Evolutionary conservation across 2,329 filamentous ascomycete genomes (phyloP).

Genomic region (Capronia coronata): DNA sequence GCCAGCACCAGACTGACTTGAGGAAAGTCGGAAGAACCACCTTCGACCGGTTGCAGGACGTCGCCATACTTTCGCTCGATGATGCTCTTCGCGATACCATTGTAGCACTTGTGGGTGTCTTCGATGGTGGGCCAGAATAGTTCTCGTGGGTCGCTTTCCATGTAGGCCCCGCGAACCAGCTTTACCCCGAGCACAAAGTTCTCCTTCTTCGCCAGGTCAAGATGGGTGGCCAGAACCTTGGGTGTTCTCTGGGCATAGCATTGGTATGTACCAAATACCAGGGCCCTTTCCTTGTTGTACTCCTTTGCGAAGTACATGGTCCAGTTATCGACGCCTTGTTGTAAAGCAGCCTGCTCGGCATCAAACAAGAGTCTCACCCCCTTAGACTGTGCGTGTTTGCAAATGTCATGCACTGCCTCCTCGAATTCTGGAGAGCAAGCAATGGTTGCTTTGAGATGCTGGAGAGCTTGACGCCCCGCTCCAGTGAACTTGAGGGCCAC

Average conservation of each 20-base stretch:
- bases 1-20: constrained; percentile 64
- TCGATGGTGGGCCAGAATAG: constrained; percentile 66
- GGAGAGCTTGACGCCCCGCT: constrained; percentile 66
- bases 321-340: constrained; percentile 75
- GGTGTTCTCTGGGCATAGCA: constrained; percentile 64
- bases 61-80: constrained; percentile 57
- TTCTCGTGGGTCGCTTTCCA: constrained; percentile 62
- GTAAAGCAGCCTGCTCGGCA: constrained; percentile 74
- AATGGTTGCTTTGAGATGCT: constrained; percentile 56
- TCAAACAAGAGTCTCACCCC: constrained; percentile 74
- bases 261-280: constrained; percentile 77
- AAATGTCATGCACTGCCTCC: constrained; percentile 66
- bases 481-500: constrained; percentile 73
- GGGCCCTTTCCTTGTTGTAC: constrained; percentile 64
- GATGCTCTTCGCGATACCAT: constrained; percentile 62
- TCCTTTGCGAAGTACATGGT: constrained; percentile 67
- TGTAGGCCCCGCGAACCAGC: constrained; percentile 68
- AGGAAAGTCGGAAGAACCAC: constrained; percentile 46
- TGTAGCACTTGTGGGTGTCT: constrained; percentile 65
- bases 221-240: constrained; percentile 52
- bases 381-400: constrained; percentile 61
- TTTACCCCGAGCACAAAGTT: constrained; percentile 66
- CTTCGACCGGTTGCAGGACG: constrained; percentile 44
- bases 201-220: constrained; percentile 52
- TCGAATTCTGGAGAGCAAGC: constrained; percentile 59